Evolutionary conservation across 2,329 filamentous ascomycete genomes (phyloP).

Genomic region (Lachnellula cervina): DNA sequence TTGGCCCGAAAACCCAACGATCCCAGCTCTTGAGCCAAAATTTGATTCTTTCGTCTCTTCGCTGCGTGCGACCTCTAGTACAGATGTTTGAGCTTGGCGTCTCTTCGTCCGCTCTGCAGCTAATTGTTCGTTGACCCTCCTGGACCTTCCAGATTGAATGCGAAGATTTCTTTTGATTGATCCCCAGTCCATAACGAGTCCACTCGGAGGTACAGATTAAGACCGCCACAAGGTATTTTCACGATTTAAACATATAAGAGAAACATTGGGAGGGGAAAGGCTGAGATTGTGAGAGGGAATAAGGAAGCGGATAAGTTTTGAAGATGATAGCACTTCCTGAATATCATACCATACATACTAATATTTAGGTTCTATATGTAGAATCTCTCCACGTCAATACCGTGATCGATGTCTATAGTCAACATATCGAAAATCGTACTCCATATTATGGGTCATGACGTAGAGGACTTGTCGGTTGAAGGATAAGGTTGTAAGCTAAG

Average conservation of each 20-base stretch:
- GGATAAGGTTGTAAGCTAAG: too few species aligned
- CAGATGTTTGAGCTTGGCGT: not conserved
- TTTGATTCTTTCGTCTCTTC: not conserved
- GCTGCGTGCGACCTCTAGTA: not conserved
- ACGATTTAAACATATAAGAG: not conserved
- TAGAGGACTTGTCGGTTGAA: not conserved
- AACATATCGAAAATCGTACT: not conserved
- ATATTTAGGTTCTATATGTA: not conserved
- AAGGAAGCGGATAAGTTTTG: not conserved
- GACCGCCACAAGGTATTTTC: not conserved
- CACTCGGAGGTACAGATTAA: not conserved
- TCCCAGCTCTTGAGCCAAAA: not conserved
- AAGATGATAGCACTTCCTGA: not conserved
- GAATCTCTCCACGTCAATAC: not conserved
- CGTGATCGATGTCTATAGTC: not conserved
- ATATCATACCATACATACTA: not conserved
- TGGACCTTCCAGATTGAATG: not conserved
- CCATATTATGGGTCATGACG: not conserved
- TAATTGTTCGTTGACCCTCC: not conserved
- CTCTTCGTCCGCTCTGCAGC: not conserved
- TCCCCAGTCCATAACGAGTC: not conserved
- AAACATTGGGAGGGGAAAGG: not conserved
- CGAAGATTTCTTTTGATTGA: not conserved
- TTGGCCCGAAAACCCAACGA: not conserved
- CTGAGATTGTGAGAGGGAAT: not conserved